Conservation (phyloP, 805 yeast genomes). For the Wickerhamiella slavikovae region DNA sequence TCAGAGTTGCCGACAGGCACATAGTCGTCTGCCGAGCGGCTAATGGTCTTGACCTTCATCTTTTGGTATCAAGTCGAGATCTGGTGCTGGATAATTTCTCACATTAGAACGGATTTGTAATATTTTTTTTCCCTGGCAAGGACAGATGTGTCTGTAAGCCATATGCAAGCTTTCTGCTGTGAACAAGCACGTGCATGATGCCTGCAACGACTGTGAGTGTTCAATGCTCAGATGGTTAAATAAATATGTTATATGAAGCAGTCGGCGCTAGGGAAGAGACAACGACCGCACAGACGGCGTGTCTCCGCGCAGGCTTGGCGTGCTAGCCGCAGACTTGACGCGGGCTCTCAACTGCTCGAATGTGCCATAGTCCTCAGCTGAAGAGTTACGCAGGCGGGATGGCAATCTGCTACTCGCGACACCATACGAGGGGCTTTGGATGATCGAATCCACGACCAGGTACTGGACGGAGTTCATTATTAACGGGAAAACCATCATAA, state of each 20-base stretch:
- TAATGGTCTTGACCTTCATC: constrained; percentile 69
- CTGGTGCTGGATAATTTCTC: no score
- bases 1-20: constrained; percentile 85
- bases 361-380: constrained; percentile 5
- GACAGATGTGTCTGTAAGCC: background rate
- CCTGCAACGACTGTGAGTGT: no score
- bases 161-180: no score
- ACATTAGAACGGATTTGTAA: background rate
- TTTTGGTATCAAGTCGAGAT: no score
- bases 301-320: no score
- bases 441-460: constrained; percentile 36
- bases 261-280: no score
- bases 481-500: constrained; percentile 39
- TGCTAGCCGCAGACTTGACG: no score
- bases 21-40: constrained; percentile 77
- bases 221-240: no score
- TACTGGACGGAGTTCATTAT: constrained; percentile 29
- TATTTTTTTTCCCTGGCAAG: no score
- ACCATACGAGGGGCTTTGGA: constrained; percentile 27
- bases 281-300: no score
- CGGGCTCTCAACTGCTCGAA: constrained; percentile 4
- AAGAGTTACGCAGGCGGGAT: background rate
- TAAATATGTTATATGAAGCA: no score
- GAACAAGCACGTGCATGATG: no score
- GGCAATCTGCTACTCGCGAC: constrained; percentile 2